phyloP scores from a whole-genome alignment of 805 yeast species.

The Pichia manshurica region DNA sequence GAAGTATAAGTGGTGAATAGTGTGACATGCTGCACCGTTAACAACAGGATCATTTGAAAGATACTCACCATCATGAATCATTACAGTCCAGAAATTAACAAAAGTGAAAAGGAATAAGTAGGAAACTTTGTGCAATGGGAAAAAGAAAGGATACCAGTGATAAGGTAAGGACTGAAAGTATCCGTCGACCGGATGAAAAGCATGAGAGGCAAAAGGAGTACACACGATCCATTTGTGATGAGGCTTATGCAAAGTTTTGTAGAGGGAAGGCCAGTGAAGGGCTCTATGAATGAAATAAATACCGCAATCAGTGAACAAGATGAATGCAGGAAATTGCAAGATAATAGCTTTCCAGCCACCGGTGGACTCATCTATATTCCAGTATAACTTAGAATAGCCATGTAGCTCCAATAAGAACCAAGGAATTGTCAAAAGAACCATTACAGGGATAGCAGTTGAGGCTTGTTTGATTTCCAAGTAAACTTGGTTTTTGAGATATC shows the following conservation, averaged over 20 bases:
- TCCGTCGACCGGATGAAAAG: constrained; percentile 98
- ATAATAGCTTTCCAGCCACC: constrained; percentile 65
- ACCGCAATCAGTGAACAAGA: constrained; percentile 90
- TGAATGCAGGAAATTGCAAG: constrained; percentile 68
- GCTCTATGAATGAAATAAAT: constrained; percentile 88
- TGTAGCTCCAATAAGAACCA: constrained; percentile 81
- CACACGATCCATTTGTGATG: constrained; percentile 99
- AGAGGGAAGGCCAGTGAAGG: constrained; percentile 88
- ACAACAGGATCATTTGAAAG: constrained; percentile 88
- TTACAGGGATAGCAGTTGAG: constrained; percentile 72
- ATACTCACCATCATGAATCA: constrained; percentile 98
- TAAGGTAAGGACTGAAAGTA: constrained; percentile 90
- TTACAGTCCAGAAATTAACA: constrained; percentile 96
- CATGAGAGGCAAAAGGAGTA: constrained; percentile 97
- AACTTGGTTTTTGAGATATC: constrained; percentile 92
- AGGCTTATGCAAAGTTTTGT: constrained; percentile 87
- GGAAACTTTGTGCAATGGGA: constrained; percentile 86
- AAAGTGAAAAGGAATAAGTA: constrained; percentile 79
- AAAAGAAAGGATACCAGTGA: constrained; percentile 83
- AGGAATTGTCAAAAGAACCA: constrained; percentile 84
- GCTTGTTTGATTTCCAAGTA: constrained; percentile 77
- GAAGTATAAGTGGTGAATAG: constrained; percentile 93
- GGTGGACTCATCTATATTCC: constrained; percentile 51
- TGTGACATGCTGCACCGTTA: constrained; percentile 98
- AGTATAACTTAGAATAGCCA: constrained; percentile 78